A percentile compares a stretch with the other conserved stretches of the same genome.
Evolutionary conservation across 768 basidiomycete genomes (phyloP).

Genomic region (Psilocybe tampanensis): DNA sequence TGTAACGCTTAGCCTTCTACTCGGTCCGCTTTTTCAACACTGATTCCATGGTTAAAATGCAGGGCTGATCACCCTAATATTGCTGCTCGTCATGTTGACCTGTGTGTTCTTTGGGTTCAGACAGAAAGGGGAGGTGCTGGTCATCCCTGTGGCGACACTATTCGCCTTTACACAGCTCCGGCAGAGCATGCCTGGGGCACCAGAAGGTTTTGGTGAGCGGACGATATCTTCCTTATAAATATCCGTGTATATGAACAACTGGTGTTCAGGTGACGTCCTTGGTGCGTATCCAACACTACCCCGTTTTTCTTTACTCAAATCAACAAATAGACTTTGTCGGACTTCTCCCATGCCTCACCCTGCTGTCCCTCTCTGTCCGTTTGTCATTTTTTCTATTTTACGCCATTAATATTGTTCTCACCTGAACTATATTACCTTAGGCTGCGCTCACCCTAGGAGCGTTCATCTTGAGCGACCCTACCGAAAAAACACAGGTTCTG

Average conservation of each 20-base stretch:
- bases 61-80: constrained; percentile 27
- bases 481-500: constrained; percentile 15
- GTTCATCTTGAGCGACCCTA: constrained; percentile 24
- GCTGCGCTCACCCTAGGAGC: constrained; percentile 23
- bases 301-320: too few species aligned
- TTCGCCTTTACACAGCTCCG: constrained; percentile 27
- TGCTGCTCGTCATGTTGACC: constrained; percentile 28
- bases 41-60: neutral
- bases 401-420: too few species aligned
- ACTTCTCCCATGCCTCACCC: constrained; percentile 23
- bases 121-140: constrained; percentile 23
- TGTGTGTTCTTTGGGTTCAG: constrained; percentile 28
- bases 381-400: too few species aligned
- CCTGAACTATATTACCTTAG: constrained; percentile 6
- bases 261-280: too few species aligned
- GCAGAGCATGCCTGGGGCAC: constrained; percentile 27
- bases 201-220: constrained; percentile 23
- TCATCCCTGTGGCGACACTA: constrained; percentile 30
- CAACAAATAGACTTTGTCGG: constrained; percentile 22
- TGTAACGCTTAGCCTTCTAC: constrained; percentile 11
- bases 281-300: too few species aligned
- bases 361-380: constrained; percentile 26
- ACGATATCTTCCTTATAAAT: too few species aligned
- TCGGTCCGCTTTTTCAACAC: neutral
- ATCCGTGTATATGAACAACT: too few species aligned